A percentile compares a stretch with the other conserved stretches of the same genome.
Evolutionary conservation across 768 basidiomycete species (phyloP).

Genomic region (Trametes cingulata): DNA sequence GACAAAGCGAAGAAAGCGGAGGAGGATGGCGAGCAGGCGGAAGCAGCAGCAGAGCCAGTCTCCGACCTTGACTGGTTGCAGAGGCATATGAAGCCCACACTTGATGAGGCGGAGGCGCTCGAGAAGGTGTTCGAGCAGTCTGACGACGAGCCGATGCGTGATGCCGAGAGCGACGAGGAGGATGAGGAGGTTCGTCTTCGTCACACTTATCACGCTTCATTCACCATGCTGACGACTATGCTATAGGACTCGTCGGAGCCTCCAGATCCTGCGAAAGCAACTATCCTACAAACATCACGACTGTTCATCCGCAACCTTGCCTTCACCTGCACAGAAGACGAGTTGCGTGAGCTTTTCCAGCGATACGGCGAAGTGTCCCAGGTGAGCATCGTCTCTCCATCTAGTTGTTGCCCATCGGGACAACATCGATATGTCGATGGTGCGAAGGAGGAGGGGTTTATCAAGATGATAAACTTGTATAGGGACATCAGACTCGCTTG

Average conservation of each 20-base stretch:
- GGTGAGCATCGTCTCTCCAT: no score
- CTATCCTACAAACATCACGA: constrained; percentile 73
- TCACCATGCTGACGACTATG: no score
- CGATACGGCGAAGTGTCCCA: constrained; percentile 74
- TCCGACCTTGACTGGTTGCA: constrained; percentile 80
- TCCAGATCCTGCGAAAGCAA: constrained; percentile 35
- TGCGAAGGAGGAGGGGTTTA: not conserved
- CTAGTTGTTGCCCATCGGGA: no score
- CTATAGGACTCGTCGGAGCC: not conserved
- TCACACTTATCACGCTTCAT: not conserved
- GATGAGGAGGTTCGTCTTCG: not conserved
- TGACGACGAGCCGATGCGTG: constrained; percentile 46
- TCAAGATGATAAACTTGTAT: constrained; percentile 48
- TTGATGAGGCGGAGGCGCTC: constrained; percentile 34
- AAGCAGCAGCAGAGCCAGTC: constrained; percentile 37
- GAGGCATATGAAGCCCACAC: constrained; percentile 54
- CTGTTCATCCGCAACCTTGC: constrained; percentile 96
- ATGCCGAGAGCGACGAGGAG: constrained; percentile 9
- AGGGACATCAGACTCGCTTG: constrained; percentile 58
- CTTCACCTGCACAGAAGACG: constrained; percentile 75
- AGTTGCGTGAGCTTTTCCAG: constrained; percentile 64
- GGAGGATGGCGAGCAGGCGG: constrained; percentile 1
- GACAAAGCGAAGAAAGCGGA: not conserved
- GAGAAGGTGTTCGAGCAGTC: constrained; percentile 63
- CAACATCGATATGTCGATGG: not conserved